phyloP scores from a whole-genome alignment of 2,329 filamentous ascomycete genomes.

The Trichoderma pleuroti region DNA sequence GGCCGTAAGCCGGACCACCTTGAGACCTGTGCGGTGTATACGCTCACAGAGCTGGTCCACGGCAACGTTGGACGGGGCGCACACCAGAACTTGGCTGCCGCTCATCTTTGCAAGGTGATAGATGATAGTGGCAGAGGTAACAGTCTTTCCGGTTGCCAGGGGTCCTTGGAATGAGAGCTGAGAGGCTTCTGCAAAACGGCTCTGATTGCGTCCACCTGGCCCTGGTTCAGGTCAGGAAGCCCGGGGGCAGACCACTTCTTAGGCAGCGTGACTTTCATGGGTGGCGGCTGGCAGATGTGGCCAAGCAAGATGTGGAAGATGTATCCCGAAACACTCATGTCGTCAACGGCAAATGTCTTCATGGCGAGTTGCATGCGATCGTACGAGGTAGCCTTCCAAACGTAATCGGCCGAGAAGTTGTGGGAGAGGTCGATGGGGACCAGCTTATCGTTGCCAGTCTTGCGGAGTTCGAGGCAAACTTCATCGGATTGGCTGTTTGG shows the following conservation, averaged over 20 bases:
- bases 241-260: constrained; percentile 96
- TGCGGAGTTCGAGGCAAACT: constrained; percentile 89
- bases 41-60: constrained; percentile 98
- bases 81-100: constrained; percentile 90
- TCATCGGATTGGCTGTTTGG: constrained; percentile 99
- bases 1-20: constrained; percentile 95
- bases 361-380: constrained; percentile 99
- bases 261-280: constrained; percentile 92
- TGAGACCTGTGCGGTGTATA: constrained; percentile 89
- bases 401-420: constrained; percentile 97
- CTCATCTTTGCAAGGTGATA: constrained; percentile 96
- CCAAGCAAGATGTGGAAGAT: constrained; percentile 97
- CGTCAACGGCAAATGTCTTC: constrained; percentile 97
- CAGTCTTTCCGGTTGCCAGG: constrained; percentile 95
- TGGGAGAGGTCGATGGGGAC: constrained; percentile 95
- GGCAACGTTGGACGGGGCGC: constrained; percentile 95
- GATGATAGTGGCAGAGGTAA: constrained; percentile 97
- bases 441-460: constrained; percentile 92
- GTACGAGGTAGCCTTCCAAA: constrained; percentile 99
- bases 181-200: constrained; percentile 90
- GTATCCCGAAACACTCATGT: constrained; percentile 97
- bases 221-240: constrained; percentile 89
- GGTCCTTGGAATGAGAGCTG: constrained; percentile 96
- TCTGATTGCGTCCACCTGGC: constrained; percentile 95
- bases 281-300: constrained; percentile 88